Evolutionary conservation across 2,329 filamentous ascomycete genomes (phyloP).

Genomic region (Beauveria scarabaeidicola): DNA sequence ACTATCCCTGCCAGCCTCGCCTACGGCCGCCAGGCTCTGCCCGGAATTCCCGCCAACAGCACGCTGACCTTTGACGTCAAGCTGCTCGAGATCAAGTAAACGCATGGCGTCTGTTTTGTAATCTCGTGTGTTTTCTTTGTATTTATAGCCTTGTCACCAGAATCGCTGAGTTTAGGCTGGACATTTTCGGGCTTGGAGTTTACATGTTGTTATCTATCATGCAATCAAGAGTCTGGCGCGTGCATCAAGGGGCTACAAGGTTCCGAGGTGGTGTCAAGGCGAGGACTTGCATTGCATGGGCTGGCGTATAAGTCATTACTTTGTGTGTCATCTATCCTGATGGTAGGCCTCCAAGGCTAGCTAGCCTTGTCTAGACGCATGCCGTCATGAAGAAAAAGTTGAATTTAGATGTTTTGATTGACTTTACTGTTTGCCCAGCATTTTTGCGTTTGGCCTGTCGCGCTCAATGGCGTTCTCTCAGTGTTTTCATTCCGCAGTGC

Average conservation of each 20-base stretch:
- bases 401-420: background rate
- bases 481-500: background rate
- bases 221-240: slow-evolving; percentile 38
- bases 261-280: slow-evolving; percentile 33
- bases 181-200: slow-evolving; percentile 15
- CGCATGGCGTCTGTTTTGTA: slow-evolving; percentile 3
- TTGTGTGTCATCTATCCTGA: slow-evolving; percentile 19
- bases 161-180: background rate
- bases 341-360: background rate
- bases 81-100: slow-evolving; percentile 74
- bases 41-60: slow-evolving; percentile 86
- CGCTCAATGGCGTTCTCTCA: background rate
- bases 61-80: slow-evolving; percentile 88
- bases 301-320: slow-evolving; percentile 29
- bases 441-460: background rate
- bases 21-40: slow-evolving; percentile 76
- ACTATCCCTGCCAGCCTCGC: slow-evolving; percentile 80
- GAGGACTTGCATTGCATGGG: slow-evolving; percentile 41
- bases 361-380: background rate
- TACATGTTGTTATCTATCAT: slow-evolving; percentile 28
- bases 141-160: slow-evolving; percentile 11
- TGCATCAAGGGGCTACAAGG: background rate
- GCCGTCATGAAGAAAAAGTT: slow-evolving; percentile 9
- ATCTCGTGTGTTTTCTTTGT: slow-evolving; percentile 12
- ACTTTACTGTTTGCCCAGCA: background rate